phyloP scores from a whole-genome alignment of 768 basidiomycete species.

The Hypholoma sublateritium region DNA sequence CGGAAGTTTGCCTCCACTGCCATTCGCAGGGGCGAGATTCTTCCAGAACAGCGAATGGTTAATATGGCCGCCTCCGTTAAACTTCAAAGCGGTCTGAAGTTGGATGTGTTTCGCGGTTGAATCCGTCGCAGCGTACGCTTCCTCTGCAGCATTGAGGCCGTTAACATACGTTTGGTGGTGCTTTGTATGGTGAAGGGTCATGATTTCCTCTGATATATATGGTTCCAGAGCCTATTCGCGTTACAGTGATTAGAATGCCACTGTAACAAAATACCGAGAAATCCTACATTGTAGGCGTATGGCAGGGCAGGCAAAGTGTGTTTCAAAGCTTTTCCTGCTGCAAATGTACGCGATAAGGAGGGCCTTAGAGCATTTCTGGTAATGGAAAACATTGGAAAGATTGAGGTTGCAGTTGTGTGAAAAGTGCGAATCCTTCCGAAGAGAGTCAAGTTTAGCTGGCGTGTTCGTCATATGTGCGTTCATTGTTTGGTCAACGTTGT shows the following conservation, averaged over 20 bases:
- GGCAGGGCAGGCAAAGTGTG: constrained; percentile 27
- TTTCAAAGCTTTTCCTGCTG: constrained; percentile 33
- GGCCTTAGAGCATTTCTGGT: constrained; percentile 14
- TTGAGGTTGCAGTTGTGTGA: constrained; percentile 10
- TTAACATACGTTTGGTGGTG: constrained; percentile 94
- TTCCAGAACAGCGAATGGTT: constrained; percentile 98
- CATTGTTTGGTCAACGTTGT: not conserved
- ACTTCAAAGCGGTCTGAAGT: constrained; percentile 91
- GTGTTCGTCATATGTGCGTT: not conserved
- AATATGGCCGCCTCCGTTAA: constrained; percentile 97
- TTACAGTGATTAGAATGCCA: no score
- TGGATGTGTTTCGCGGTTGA: constrained; percentile 76
- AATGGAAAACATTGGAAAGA: constrained; percentile 15
- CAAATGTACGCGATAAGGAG: constrained; percentile 44
- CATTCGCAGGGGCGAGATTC: constrained; percentile 78
- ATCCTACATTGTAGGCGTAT: constrained; percentile 29
- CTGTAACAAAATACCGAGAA: not conserved
- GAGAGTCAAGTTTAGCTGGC: not conserved
- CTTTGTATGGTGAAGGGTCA: constrained; percentile 91
- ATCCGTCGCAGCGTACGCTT: constrained; percentile 64
- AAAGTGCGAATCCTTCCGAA: not conserved
- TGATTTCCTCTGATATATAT: constrained; percentile 87
- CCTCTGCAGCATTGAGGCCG: constrained; percentile 91
- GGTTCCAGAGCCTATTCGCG: constrained; percentile 80
- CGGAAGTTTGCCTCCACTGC: constrained; percentile 62